Percentiles rank a stretch among this genome's conserved stretches.
phyloP scores from a whole-genome alignment of 352 stramenopile species.

The Sclerospora graminicola region DNA sequence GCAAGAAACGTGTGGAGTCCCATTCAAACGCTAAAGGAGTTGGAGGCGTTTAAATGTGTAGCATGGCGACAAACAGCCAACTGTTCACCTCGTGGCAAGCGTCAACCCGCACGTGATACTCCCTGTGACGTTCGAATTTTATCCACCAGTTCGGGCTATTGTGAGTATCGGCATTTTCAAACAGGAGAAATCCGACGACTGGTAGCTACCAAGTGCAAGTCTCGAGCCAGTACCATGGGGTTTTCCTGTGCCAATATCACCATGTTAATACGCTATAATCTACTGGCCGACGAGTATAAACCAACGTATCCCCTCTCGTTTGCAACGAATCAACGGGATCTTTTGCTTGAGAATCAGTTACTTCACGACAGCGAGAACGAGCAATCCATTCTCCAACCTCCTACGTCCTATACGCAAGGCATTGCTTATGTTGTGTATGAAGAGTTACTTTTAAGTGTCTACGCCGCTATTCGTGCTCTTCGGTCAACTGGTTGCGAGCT shows the following conservation, averaged over 20 bases:
- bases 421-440: conserved; percentile 49
- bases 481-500: conserved; percentile 34
- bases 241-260: conserved; percentile 36
- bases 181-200: conserved; percentile 23
- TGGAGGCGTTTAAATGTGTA: conserved; percentile 34
- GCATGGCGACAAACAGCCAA: conserved; percentile 35
- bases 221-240: conserved; percentile 23
- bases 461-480: conserved; percentile 36
- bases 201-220: conserved; percentile 42
- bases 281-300: conserved; percentile 31
- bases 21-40: conserved; percentile 16
- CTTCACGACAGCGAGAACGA: conserved; percentile 13
- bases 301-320: conserved; percentile 25
- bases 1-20: conserved; percentile 12
- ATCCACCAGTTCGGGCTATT: conserved; percentile 33
- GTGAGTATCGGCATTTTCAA: conserved; percentile 32
- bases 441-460: conserved; percentile 39
- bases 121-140: conserved; percentile 24
- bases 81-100: conserved; percentile 27
- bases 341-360: conserved; percentile 25
- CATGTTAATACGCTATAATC: conserved; percentile 36
- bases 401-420: conserved; percentile 18
- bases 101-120: conserved; percentile 17
- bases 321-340: conserved; percentile 15
- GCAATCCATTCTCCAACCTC: conserved; percentile 7